A percentile compares a stretch with the other conserved stretches of the same genome.
These are phyloP conservation scores for Tritrichomonas musculus DNA, from an alignment of 208 protist species.

Conservation along the genomic window DNA sequence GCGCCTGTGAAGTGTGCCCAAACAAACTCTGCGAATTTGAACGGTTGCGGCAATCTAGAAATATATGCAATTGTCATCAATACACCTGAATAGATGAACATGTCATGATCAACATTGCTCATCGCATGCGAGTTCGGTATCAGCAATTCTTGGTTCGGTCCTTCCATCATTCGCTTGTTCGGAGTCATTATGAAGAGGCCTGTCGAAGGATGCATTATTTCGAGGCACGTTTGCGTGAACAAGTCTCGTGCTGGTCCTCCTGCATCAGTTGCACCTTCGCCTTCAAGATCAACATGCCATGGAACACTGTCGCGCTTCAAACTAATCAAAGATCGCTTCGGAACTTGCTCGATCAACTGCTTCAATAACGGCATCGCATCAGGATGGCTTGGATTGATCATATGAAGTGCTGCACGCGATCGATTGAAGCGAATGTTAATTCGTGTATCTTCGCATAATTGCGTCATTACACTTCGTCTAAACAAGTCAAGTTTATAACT, in stretches of 20 bases:
- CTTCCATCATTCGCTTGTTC: no score
- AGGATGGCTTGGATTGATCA: background rate
- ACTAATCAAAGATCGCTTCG: no score
- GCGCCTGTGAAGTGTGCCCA: background rate
- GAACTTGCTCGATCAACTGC: background rate
- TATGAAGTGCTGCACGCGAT: background rate
- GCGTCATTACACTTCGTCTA: no score
- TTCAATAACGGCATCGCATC: background rate
- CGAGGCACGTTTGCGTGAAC: conserved; percentile 13
- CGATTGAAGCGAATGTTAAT: no score
- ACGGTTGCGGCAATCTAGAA: background rate
- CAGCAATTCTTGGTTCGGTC: no score
- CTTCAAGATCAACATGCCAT: background rate
- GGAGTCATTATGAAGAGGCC: no score
- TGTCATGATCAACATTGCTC: no score
- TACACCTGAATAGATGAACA: no score
- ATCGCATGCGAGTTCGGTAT: no score
- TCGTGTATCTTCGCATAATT: no score
- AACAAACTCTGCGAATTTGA: background rate
- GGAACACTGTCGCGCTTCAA: background rate
- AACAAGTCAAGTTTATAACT: no score
- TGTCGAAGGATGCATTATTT: no score
- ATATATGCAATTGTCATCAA: background rate
- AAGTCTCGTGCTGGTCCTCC: background rate
- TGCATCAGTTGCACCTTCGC: background rate